Base-by-base conservation (phyloP, 306 rosid genomes). In the Fragaria vesca region DNA sequence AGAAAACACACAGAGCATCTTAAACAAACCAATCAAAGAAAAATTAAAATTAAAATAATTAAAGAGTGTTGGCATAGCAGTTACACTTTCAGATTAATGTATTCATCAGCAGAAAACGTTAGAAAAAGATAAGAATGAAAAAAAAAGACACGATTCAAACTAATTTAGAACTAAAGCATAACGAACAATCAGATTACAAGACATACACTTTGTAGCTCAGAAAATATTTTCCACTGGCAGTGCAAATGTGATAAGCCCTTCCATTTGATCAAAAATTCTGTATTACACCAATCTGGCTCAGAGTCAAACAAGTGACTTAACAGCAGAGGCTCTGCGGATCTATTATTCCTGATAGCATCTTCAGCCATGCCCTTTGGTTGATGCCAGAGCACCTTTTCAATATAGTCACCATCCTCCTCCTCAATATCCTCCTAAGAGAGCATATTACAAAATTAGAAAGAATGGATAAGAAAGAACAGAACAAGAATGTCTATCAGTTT, bases 201-300 rank as follows among this genome's bases (percentile, higher is more conserved):
- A 46, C 91, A 81, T 93, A 96, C 99, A 71, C 89, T 85, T 85
- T 96, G 99, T 75, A 96, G 89, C 90, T 96, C 99, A n/a, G 90
- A 84, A 72, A 93, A 89, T 65, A 97, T 85, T 84, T 91, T 96
- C 99, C 99, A 96, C 61, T 91, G 97, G 82, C 99, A 96, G 76
- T 96, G 99, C 87, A 96, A 86, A 91, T 96, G 99, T 45, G 99
- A 96, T 61, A 90, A 98, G 85, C 99, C 98, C 86, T 96, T 96
- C 99, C 99, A 96, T 89, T 96, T 96, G 78, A 96, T 96, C 78
- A 91, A 82, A 80, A 93, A 96, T 80, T 96, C 99, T 78, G 87
- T 83, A 81, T 88, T 89, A 82, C 86, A 84, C 98, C 98, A 96
- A 86, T 96, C 97, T 65, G 92, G 86, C 78, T 82, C 93, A 40